These are phyloP conservation scores for Gilbertella persicaria DNA, from an alignment of 371 early-diverging fungal genomes.

Conservation along the genomic window DNA sequence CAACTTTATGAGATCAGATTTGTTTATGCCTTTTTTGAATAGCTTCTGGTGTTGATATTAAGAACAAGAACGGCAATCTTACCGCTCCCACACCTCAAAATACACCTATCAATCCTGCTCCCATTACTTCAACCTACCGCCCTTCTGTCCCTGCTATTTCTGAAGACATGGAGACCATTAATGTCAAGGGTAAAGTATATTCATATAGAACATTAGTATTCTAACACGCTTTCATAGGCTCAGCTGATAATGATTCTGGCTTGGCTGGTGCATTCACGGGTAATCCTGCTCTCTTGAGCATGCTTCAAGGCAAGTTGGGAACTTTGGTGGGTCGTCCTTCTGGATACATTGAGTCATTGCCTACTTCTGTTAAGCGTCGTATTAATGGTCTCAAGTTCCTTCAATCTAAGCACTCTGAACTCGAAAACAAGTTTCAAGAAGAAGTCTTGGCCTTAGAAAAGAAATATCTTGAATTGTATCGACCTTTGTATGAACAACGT, in stretches of 20 bases:
- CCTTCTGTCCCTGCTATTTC: constrained; percentile 44
- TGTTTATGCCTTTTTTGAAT: no score
- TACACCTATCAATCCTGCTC: constrained; percentile 50
- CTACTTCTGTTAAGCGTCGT: constrained; percentile 75
- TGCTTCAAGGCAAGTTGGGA: constrained; percentile 65
- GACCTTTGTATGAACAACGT: constrained; percentile 90
- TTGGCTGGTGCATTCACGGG: constrained; percentile 17
- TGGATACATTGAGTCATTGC: constrained; percentile 30
- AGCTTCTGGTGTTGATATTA: constrained; percentile 33
- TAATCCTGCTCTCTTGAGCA: constrained; percentile 49
- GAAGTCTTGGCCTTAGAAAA: constrained; percentile 93
- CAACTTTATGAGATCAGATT: no score
- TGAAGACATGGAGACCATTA: constrained; percentile 52
- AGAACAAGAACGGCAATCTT: constrained; percentile 32
- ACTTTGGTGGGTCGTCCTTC: constrained; percentile 64
- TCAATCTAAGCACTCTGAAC: constrained; percentile 78
- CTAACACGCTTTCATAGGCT: constrained; percentile 10
- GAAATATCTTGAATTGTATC: constrained; percentile 85
- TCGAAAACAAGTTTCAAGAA: constrained; percentile 86
- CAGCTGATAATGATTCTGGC: constrained; percentile 8
- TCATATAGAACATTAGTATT: constrained; percentile 2
- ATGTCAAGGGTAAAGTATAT: constrained; percentile 30
- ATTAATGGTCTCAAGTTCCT: constrained; percentile 82
- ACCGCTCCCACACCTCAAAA: constrained; percentile 53
- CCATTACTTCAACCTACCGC: constrained; percentile 43